These are phyloP conservation scores for Neonothopanus nambi DNA, from an alignment of 1,284 basidiomycete species.

Conservation along the genomic window DNA sequence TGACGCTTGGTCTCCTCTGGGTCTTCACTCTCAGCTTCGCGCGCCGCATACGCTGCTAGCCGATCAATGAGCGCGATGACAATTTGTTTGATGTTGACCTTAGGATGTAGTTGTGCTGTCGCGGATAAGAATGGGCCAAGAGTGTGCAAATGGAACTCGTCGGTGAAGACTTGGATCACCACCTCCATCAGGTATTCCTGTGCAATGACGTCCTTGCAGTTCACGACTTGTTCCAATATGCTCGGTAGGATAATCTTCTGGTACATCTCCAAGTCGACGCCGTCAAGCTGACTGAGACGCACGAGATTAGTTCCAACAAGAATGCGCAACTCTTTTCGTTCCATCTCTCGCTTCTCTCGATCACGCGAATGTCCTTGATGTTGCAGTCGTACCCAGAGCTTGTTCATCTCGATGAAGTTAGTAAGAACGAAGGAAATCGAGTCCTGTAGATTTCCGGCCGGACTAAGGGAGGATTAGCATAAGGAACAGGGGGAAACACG, in stretches of 20 bases:
- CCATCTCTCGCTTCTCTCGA: conserved; percentile 93
- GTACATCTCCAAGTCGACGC: conserved; percentile 92
- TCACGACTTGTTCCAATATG: conserved; percentile 92
- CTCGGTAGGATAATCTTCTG: conserved; percentile 81
- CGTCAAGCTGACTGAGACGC: conserved; percentile 88
- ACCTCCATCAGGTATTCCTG: conserved; percentile 99
- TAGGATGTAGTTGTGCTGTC: conserved; percentile 90
- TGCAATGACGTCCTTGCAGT: conserved; percentile 95
- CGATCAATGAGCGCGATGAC: conserved; percentile 95
- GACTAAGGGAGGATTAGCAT: conserved; percentile 47
- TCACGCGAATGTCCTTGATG: conserved; percentile 95
- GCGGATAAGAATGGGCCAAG: conserved; percentile 92
- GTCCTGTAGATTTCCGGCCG: conserved; percentile 86
- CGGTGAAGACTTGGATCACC: conserved; percentile 96
- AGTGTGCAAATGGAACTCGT: conserved; percentile 93
- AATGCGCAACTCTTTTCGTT: conserved; percentile 89
- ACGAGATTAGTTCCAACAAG: conserved; percentile 96
- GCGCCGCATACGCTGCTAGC: conserved; percentile 90
- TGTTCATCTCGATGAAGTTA: conserved; percentile 99
- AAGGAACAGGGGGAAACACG: background rate
- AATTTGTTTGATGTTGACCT: conserved; percentile 96
- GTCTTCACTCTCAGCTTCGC: conserved; percentile 91
- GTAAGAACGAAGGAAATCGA: conserved; percentile 93
- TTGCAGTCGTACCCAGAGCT: conserved; percentile 95
- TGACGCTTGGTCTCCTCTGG: conserved; percentile 89